phyloP scores from a whole-genome alignment of 116 monocot species.

The Zostera marina region DNA sequence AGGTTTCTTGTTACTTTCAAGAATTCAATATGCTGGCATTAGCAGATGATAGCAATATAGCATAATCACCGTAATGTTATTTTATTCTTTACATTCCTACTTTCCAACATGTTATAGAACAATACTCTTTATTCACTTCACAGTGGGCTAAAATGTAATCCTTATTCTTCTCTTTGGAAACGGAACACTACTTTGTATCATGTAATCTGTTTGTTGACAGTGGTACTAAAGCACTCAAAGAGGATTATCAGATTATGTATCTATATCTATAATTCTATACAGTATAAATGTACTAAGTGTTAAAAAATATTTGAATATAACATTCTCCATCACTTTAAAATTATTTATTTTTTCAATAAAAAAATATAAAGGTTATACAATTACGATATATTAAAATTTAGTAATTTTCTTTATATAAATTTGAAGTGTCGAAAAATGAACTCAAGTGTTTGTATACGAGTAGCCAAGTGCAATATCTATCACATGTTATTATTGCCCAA shows the following conservation, averaged over 20 bases:
- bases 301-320: no score
- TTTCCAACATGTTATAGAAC: no score
- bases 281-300: no score
- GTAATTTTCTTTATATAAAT: background rate
- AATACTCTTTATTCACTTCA: no score
- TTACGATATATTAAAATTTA: background rate
- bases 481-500: no score
- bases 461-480: background rate
- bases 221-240: no score
- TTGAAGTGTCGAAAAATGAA: background rate
- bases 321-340: background rate
- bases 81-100: background rate
- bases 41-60: background rate
- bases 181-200: no score
- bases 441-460: background rate
- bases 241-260: no score
- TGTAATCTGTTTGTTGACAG: no score
- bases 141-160: no score
- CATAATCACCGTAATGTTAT: background rate
- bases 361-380: background rate
- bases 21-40: background rate
- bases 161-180: no score
- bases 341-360: background rate
- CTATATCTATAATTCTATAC: no score
- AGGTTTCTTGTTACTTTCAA: background rate